Evolutionary conservation across 805 yeast species (phyloP).

Genomic region (Nakazawaea ishiwadae): DNA sequence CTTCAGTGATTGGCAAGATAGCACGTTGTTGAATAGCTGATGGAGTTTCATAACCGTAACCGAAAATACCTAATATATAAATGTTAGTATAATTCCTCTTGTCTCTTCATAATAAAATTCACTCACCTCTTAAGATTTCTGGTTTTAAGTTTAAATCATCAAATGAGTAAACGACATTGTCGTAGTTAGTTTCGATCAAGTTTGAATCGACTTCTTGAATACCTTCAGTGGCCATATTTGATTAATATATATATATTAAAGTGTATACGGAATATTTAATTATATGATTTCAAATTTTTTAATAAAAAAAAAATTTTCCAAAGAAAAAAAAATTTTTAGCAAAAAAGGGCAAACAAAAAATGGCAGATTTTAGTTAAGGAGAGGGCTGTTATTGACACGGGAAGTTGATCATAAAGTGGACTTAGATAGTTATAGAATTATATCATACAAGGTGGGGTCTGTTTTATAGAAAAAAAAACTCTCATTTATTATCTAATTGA

Average conservation of each 20-base stretch:
- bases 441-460: no score
- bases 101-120: no score
- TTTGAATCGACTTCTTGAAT: constrained; percentile 76
- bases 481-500: no score
- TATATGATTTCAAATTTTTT: no score
- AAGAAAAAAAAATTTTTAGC: not conserved
- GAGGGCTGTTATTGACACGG: not conserved
- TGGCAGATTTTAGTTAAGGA: not conserved
- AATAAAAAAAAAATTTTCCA: no score
- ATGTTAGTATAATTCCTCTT: constrained; percentile 12
- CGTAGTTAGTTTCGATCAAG: constrained; percentile 92
- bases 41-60: constrained; percentile 93
- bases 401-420: not conserved
- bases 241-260: constrained; percentile 6
- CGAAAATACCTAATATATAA: constrained; percentile 53
- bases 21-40: constrained; percentile 98
- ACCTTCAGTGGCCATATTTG: constrained; percentile 55
- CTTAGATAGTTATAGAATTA: no score
- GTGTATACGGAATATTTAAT: no score
- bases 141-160: constrained; percentile 77
- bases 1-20: constrained; percentile 88
- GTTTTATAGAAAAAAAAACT: no score
- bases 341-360: no score
- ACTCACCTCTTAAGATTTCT: constrained; percentile 57
- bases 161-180: constrained; percentile 75